Conservation (phyloP, 2,329 filamentous ascomycete species). For the Colletotrichum sp. region DNA sequence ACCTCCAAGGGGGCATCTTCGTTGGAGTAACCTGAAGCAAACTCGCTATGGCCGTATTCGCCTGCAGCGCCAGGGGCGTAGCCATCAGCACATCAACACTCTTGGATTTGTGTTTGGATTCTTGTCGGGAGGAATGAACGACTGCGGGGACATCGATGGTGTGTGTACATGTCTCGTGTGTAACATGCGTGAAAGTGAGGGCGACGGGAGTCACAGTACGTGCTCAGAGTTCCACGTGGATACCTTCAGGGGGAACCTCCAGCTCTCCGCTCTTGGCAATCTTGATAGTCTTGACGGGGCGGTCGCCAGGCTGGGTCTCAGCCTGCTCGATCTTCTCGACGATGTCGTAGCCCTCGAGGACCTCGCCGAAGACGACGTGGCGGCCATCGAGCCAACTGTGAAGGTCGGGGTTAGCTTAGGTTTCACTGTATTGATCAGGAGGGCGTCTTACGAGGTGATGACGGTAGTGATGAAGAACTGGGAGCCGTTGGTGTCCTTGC, state of each 20-base stretch:
- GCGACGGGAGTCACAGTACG: slow-evolving; percentile 22
- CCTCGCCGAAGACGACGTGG: slow-evolving; percentile 89
- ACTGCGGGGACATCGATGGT: not conserved
- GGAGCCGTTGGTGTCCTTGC: slow-evolving; percentile 85
- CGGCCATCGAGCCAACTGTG: slow-evolving; percentile 79
- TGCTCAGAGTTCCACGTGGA: slow-evolving; percentile 84
- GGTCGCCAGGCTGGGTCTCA: slow-evolving; percentile 70
- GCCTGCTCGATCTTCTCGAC: slow-evolving; percentile 80
- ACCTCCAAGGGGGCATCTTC: slow-evolving; percentile 33
- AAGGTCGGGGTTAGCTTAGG: not conserved
- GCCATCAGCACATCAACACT: slow-evolving; percentile 39
- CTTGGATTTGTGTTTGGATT: not conserved
- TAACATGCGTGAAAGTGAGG: not conserved
- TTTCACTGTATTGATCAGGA: not conserved
- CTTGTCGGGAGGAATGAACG: not conserved
- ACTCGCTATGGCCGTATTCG: slow-evolving; percentile 40
- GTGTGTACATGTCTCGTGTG: not conserved
- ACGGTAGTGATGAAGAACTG: slow-evolving; percentile 93
- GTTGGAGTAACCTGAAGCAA: slow-evolving; percentile 38
- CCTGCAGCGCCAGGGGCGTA: slow-evolving; percentile 32
- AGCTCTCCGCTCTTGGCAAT: slow-evolving; percentile 86
- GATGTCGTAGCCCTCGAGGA: slow-evolving; percentile 84
- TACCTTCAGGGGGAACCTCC: slow-evolving; percentile 87
- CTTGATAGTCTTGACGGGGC: slow-evolving; percentile 72
- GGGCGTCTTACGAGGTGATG: slow-evolving; percentile 68